Evolutionary conservation across 371 early-diverging fungal species (phyloP).

Genomic region (Actinomucor elegans): DNA sequence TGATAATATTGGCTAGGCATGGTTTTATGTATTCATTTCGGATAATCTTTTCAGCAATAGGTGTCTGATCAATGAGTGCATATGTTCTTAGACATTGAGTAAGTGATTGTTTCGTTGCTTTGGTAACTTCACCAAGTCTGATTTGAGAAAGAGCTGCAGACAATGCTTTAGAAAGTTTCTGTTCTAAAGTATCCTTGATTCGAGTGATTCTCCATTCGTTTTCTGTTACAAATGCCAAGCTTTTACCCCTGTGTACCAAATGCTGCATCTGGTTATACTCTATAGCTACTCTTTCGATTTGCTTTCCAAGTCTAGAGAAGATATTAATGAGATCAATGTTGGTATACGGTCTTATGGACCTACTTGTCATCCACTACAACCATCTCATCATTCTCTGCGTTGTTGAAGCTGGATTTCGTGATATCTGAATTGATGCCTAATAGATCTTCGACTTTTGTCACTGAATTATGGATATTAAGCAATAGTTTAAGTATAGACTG

Average conservation of each 20-base stretch:
- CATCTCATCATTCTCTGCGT: slow-evolving; percentile 6
- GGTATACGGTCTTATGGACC: no score
- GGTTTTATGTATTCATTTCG: slow-evolving; percentile 59
- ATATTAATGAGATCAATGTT: no score
- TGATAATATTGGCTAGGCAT: slow-evolving; percentile 52
- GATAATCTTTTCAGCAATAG: slow-evolving; percentile 70
- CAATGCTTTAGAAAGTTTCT: slow-evolving; percentile 53
- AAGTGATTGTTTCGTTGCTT: slow-evolving; percentile 55
- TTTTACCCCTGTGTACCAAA: slow-evolving; percentile 66
- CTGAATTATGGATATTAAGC: slow-evolving; percentile 72
- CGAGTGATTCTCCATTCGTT: slow-evolving; percentile 77
- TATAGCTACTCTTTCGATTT: slow-evolving; percentile 83
- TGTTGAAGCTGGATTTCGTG: slow-evolving; percentile 10
- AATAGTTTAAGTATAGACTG: slow-evolving; percentile 65
- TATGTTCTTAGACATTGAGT: slow-evolving; percentile 73
- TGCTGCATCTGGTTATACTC: slow-evolving; percentile 87
- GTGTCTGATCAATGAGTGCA: slow-evolving; percentile 72
- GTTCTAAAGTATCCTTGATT: slow-evolving; percentile 72
- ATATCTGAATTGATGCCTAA: slow-evolving; percentile 56
- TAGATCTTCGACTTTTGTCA: slow-evolving; percentile 74
- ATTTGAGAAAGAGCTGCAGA: slow-evolving; percentile 50
- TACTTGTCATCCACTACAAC: slow-evolving; percentile 22
- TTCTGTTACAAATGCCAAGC: slow-evolving; percentile 69
- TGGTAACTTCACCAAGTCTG: slow-evolving; percentile 31
- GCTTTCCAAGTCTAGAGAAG: slow-evolving; percentile 46